These are phyloP conservation scores for Trypanosoma platydactyli DNA, from an alignment of 208 protist species.

Conservation along the genomic window DNA sequence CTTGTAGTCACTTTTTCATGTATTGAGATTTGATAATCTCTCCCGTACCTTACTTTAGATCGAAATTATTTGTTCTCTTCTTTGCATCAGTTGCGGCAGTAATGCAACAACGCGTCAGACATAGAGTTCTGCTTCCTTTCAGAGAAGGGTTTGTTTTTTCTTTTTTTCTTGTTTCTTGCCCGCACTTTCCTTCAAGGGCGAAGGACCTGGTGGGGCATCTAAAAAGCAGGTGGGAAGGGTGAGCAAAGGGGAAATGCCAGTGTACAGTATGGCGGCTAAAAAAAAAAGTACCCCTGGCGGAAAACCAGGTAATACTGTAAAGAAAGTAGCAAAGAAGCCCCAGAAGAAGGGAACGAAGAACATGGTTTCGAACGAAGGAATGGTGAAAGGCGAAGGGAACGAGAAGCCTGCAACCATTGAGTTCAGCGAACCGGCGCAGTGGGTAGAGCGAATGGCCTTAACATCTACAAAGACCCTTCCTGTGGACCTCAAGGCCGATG, in stretches of 20 bases:
- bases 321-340: neutral
- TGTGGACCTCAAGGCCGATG: slow-evolving; percentile 78
- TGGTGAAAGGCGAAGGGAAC: neutral
- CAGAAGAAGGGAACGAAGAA: slow-evolving; percentile 15
- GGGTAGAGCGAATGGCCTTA: slow-evolving; percentile 91
- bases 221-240: too few relatives aligned
- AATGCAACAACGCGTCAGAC: too few relatives aligned
- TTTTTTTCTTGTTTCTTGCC: neutral
- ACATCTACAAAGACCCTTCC: slow-evolving; percentile 84
- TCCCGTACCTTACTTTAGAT: neutral
- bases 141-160: neutral
- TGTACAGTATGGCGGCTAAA: slow-evolving; percentile 64
- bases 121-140: neutral
- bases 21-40: neutral
- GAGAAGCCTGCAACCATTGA: slow-evolving; percentile 45
- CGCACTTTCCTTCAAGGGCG: neutral
- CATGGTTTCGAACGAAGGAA: neutral
- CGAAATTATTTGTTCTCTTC: neutral
- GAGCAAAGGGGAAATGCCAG: slow-evolving; percentile 40
- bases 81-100: neutral
- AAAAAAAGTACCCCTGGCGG: slow-evolving; percentile 38
- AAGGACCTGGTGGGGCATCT: neutral
- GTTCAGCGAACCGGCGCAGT: slow-evolving; percentile 86
- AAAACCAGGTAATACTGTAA: neutral
- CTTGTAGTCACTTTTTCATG: slow-evolving; percentile 5